phyloP scores from a whole-genome alignment of 805 yeast species.

The Saturnispora galanensis region DNA sequence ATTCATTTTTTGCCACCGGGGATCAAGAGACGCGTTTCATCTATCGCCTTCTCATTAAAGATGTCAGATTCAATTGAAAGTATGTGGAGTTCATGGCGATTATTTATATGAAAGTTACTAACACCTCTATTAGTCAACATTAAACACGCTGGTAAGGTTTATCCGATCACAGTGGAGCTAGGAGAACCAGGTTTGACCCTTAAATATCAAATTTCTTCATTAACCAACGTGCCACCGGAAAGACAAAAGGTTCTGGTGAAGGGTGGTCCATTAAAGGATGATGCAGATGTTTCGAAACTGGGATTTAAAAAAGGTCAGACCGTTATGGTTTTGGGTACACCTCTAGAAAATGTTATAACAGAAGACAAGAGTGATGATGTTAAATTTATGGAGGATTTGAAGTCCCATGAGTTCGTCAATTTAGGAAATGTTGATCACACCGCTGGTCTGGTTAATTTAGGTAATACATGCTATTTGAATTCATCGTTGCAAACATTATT shows the following conservation, averaged over 20 bases:
- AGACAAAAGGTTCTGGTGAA: constrained; percentile 86
- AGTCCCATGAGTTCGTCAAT: constrained; percentile 13
- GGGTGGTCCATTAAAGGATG: constrained; percentile 81
- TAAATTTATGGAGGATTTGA: constrained; percentile 61
- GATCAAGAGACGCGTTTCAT: not conserved
- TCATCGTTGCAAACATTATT: constrained; percentile 53
- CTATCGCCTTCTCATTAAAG: not conserved
- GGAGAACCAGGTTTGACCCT: constrained; percentile 49
- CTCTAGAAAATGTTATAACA: constrained; percentile 46
- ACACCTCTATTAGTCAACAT: constrained; percentile 23
- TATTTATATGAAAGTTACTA: not conserved
- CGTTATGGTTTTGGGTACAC: constrained; percentile 88
- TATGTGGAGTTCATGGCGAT: not conserved
- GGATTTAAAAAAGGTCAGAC: constrained; percentile 55
- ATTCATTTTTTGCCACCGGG: not conserved
- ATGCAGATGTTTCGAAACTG: constrained; percentile 38
- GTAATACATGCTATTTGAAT: constrained; percentile 72
- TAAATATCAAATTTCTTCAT: constrained; percentile 58
- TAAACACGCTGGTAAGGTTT: constrained; percentile 61
- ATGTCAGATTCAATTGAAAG: constrained; percentile 5
- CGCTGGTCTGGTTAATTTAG: constrained; percentile 57
- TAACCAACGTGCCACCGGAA: constrained; percentile 76
- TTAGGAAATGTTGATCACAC: constrained; percentile 34
- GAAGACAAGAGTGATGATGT: constrained; percentile 37
- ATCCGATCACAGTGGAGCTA: constrained; percentile 47